phyloP scores from a whole-genome alignment of 306 rosid species.

The Malus sieversii region DNA sequence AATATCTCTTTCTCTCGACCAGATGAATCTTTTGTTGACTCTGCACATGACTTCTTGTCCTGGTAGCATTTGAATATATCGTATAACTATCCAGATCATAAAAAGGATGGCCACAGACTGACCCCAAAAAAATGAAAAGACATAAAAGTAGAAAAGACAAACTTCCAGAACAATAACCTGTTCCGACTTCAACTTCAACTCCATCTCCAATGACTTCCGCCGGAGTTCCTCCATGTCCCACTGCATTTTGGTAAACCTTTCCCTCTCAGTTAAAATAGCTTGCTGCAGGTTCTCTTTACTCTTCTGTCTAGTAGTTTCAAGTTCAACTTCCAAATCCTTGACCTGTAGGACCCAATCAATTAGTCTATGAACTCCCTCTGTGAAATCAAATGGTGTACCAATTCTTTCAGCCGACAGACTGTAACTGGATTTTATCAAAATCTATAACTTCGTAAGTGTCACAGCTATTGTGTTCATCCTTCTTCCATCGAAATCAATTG shows the following conservation, averaged over 20 bases:
- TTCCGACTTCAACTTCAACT: slow-evolving; percentile 66
- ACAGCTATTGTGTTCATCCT: neutral
- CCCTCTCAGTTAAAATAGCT: slow-evolving; percentile 88
- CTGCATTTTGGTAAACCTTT: slow-evolving; percentile 88
- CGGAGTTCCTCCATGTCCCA: slow-evolving; percentile 99
- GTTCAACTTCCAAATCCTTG: slow-evolving; percentile 95
- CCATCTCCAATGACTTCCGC: slow-evolving; percentile 87
- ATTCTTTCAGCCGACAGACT: neutral
- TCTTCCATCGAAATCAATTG: neutral
- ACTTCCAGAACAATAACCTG: slow-evolving; percentile 36
- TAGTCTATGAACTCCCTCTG: slow-evolving; percentile 1
- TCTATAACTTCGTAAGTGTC: neutral
- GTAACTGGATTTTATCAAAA: neutral
- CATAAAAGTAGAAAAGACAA: slow-evolving; percentile 16
- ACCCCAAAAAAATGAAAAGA: slow-evolving; percentile 2
- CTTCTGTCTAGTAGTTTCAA: slow-evolving; percentile 68
- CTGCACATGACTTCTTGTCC: slow-evolving; percentile 41
- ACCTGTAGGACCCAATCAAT: slow-evolving; percentile 54
- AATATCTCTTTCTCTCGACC: slow-evolving; percentile 39
- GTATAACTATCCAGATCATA: slow-evolving; percentile 11
- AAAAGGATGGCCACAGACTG: neutral
- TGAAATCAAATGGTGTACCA: neutral
- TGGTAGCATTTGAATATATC: slow-evolving; percentile 23
- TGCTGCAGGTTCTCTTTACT: slow-evolving; percentile 92
- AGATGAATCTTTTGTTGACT: slow-evolving; percentile 30